Base-by-base conservation (phyloP, 2,329 filamentous ascomycete species). In the Biscogniauxia marginata region DNA sequence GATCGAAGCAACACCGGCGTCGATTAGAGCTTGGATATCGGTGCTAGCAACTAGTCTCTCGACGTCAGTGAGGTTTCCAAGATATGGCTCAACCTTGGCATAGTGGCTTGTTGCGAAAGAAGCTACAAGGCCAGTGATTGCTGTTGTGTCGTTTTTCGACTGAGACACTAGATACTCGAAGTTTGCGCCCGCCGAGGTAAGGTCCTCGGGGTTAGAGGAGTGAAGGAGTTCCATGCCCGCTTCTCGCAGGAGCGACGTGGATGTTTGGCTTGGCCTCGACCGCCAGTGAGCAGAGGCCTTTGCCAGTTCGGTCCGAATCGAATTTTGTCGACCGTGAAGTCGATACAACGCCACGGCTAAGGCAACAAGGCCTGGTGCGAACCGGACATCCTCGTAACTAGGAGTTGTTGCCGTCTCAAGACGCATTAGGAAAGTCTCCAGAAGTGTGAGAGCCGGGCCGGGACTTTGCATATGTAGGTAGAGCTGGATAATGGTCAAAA, bases 251-350 rank as follows among this genome's bases (percentile, higher is more conserved):
- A 98, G 83, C 0, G 89, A 83, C n/a, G 80, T 74, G 0, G 86
- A 74, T 61, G 77, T 71, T 62, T 82, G 63, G 55, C 66, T 61
- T 19, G 81, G 77, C 63, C 86, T 87, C 47, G 80, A 78, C 52
- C 85, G 83, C 93, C 95, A 98, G 75, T 96, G 87, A 13, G 82
- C 78, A 9, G 91, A 91, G 18, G 93, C 91, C 71, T 88, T 90
- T 57, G 86, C 84, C 18, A 98, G 79, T 68, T 95, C 90, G 6
- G 78, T 74, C 60, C 89, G 89, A 59, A 90, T 85, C 24, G 89
- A 86, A 21, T 80, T 77, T 62, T 87, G 88, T 34, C 92, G 89
- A 43, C 89, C 87, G 70, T 95, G 88, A 2, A 81, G 77, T 64
- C 85, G 84, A 73, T 96, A 95, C 0, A 99, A 79, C 2, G 90